phyloP scores from a whole-genome alignment of 371 early-diverging fungal species.

The Umbelopsis sp. region DNA sequence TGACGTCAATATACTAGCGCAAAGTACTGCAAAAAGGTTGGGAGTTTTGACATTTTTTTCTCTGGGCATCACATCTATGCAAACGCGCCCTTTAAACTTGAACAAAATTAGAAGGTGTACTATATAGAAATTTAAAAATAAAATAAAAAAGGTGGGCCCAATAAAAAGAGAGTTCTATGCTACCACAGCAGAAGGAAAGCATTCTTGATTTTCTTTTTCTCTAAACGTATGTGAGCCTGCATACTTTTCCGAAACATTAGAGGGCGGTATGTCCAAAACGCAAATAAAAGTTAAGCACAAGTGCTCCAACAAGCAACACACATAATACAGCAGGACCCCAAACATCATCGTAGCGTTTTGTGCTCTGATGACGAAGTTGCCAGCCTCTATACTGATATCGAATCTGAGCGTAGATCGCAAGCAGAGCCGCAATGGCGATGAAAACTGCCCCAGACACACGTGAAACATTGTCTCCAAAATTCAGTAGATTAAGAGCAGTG shows the following conservation, averaged over 20 bases:
- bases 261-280: constrained; percentile 18
- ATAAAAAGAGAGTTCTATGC: not conserved
- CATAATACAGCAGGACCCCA: constrained; percentile 79
- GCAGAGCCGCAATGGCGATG: constrained; percentile 63
- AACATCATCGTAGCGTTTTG: constrained; percentile 59
- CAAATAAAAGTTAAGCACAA: constrained; percentile 70
- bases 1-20: too few species aligned
- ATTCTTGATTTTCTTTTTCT: not conserved
- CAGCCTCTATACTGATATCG: constrained; percentile 86
- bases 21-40: too few species aligned
- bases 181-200: not conserved
- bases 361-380: constrained; percentile 54
- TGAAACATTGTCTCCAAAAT: constrained; percentile 78
- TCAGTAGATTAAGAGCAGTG: constrained; percentile 75
- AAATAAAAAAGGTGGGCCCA: too few species aligned
- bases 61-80: too few species aligned
- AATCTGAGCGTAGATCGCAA: constrained; percentile 78
- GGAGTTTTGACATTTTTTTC: too few species aligned
- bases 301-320: constrained; percentile 71
- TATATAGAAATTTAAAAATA: not conserved
- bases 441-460: constrained; percentile 69
- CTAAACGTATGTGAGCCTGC: not conserved
- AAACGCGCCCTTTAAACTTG: not conserved
- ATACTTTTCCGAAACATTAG: too few species aligned
- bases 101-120: constrained; percentile 12